Percentiles rank a stretch among this genome's conserved stretches.
These are phyloP conservation scores for Cryptococcus sp. DNA, from an alignment of 1,284 basidiomycete genomes.

Conservation along the genomic window DNA sequence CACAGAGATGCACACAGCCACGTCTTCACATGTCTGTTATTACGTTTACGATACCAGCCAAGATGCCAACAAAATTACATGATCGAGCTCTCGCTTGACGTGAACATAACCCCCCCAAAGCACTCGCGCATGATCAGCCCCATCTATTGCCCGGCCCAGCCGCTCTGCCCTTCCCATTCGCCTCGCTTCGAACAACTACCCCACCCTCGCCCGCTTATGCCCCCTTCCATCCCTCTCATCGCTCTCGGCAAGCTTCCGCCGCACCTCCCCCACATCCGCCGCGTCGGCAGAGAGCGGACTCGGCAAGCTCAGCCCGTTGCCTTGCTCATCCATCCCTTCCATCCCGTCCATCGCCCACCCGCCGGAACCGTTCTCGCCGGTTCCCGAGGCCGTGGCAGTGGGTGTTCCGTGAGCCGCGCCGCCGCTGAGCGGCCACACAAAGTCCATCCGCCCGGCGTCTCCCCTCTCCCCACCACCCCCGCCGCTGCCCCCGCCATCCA, in stretches of 20 bases:
- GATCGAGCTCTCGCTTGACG: no score
- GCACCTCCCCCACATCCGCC: constrained; percentile 2
- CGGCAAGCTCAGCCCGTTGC: constrained; percentile 10
- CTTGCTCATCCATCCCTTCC: constrained; percentile 1
- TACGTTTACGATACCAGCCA: no score
- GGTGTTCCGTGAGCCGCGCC: not conserved
- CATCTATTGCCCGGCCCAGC: not conserved
- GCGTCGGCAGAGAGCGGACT: constrained; percentile 18
- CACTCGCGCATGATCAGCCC: not conserved
- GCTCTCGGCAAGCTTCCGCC: not conserved
- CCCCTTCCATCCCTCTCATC: not conserved
- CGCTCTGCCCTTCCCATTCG: not conserved
- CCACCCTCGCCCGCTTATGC: constrained; percentile 3
- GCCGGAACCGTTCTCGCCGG: not conserved
- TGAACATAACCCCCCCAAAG: not conserved
- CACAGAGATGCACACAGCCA: no score
- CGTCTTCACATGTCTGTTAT: no score
- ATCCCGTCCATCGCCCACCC: not conserved
- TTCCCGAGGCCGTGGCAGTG: not conserved
- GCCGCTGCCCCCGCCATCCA: not conserved
- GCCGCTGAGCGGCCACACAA: constrained; percentile 1
- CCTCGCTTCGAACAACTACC: not conserved
- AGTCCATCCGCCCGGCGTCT: not conserved
- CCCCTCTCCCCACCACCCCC: not conserved
- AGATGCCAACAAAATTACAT: no score